These are phyloP conservation scores for Zelopaecilomyces penicillatus DNA, from an alignment of 2,329 filamentous ascomycete species.

Conservation along the genomic window DNA sequence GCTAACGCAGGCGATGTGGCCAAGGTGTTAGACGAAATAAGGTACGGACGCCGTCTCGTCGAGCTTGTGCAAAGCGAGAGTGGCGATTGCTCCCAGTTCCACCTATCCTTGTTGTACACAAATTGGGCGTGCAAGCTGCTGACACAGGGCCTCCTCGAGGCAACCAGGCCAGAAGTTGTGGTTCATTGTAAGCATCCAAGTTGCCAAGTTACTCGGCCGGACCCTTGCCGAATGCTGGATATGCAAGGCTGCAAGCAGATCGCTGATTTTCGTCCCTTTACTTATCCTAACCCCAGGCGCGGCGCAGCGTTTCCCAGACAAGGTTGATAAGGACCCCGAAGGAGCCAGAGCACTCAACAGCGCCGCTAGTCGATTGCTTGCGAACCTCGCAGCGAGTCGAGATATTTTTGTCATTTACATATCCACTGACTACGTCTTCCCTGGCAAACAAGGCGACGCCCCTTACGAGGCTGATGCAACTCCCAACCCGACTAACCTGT, in stretches of 20 bases:
- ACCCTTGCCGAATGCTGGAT: not conserved
- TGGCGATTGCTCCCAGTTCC: not conserved
- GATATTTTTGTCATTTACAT: slow-evolving; percentile 65
- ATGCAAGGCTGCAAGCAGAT: not conserved
- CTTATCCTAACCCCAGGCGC: slow-evolving; percentile 48
- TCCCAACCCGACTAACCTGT: slow-evolving; percentile 69
- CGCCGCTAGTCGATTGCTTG: slow-evolving; percentile 58
- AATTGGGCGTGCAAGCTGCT: too few relatives aligned
- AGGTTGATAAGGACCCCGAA: slow-evolving; percentile 70
- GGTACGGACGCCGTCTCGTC: slow-evolving; percentile 33
- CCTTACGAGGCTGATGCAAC: slow-evolving; percentile 62
- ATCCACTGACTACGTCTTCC: slow-evolving; percentile 75
- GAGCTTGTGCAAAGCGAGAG: not conserved
- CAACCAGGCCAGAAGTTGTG: slow-evolving; percentile 6
- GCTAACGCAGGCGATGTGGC: slow-evolving; percentile 37
- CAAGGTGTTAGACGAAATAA: slow-evolving; percentile 42
- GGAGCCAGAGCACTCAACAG: slow-evolving; percentile 69
- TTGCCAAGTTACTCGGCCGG: not conserved
- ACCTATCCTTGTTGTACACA: too few relatives aligned
- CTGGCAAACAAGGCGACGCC: slow-evolving; percentile 67
- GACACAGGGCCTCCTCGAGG: too few relatives aligned
- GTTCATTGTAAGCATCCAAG: slow-evolving; percentile 8
- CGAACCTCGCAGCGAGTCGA: slow-evolving; percentile 53
- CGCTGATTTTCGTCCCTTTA: slow-evolving; percentile 10
- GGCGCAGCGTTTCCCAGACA: slow-evolving; percentile 81